Percentiles rank a stretch among this genome's conserved stretches.
Conservation (phyloP, 148 eudicot genomes). For the Dysphania ambrosioides region DNA sequence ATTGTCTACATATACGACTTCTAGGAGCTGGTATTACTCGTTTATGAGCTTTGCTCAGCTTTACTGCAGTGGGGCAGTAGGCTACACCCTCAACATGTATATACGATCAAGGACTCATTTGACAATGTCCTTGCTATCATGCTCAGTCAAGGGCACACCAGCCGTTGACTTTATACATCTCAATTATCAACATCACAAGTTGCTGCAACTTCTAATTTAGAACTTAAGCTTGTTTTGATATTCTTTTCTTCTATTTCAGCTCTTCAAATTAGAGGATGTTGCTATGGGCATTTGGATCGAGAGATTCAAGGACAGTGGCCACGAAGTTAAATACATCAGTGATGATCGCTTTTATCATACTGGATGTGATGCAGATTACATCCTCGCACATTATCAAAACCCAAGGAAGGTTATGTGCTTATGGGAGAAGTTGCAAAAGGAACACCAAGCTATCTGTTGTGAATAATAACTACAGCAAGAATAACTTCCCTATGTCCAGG, state of each 20-base stretch:
- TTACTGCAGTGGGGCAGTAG: too few species aligned
- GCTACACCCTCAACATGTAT: too few species aligned
- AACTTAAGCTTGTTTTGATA: neutral
- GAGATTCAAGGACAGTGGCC: too few species aligned
- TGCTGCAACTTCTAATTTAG: neutral
- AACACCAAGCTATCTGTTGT: slow-evolving; percentile 33
- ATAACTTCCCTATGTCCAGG: too few species aligned
- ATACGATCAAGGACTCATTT: too few species aligned
- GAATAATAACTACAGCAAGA: slow-evolving; percentile 20
- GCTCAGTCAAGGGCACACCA: neutral
- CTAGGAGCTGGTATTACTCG: too few species aligned
- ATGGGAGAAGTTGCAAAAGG: slow-evolving; percentile 37
- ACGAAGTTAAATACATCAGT: too few species aligned
- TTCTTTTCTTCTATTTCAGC: slow-evolving; percentile 30
- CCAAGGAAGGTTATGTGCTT: slow-evolving; percentile 38
- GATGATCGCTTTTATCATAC: slow-evolving; percentile 47
- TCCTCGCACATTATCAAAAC: slow-evolving; percentile 36
- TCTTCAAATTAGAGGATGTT: slow-evolving; percentile 66
- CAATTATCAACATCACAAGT: neutral
- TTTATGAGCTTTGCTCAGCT: too few species aligned
- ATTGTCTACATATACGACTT: too few species aligned
- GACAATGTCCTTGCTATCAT: too few species aligned
- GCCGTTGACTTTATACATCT: neutral
- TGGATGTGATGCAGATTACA: slow-evolving; percentile 36
- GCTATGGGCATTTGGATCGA: slow-evolving; percentile 67